Evolutionary conservation across 208 protist genomes (phyloP), one percentile per base, ranked within the genome.

Genomic region (Crithidia thermophila): DNA sequence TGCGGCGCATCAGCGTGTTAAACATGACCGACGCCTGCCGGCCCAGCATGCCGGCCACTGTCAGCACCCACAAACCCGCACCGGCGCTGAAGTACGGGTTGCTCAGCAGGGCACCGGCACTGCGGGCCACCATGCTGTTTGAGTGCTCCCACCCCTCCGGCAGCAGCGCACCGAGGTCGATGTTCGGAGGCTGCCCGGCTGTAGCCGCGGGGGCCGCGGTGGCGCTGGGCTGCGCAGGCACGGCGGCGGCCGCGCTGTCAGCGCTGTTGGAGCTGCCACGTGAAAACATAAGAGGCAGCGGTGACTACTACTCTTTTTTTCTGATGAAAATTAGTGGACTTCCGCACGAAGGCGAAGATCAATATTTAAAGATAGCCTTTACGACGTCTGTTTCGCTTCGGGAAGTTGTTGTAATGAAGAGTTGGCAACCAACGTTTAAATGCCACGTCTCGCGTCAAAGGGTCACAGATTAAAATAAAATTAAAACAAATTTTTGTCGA

Each of bases 71-170:
- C 28, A 97, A 75, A 21, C 91, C 91, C 11, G 88, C 83, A 49
- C 91, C 91, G 14, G 89, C 91, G 66, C 84, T 89, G 77, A 97
- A 97, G 71, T 90, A 94, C 11, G 88, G 91, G 49, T 97, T 97
- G 64, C 73, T 80, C 61, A 90, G 63, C 42, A 94, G 43, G 21
- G 69, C 73, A 2, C 75, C 64, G 3, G 75, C 39, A 0, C 80
- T 84, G 27, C 77, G 75, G 8, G 72, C 67, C 47, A 90, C 23
- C 37, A 77, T 39, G 21, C 82, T 81, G 45, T 75, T 80, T 13
- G 75, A 67, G 37, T 77, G 61, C 20, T 79, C 78, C 87, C 87
- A 93, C 13, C 75, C 72, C 14, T 67, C 71, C 4, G 87, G 87
- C 13, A 93, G 63, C 14, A 93, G 76, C 5, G 83, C 63, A 8